Conservation (phyloP, 495 filamentous ascomycete genomes). For the Pyrenula massariospora region DNA sequence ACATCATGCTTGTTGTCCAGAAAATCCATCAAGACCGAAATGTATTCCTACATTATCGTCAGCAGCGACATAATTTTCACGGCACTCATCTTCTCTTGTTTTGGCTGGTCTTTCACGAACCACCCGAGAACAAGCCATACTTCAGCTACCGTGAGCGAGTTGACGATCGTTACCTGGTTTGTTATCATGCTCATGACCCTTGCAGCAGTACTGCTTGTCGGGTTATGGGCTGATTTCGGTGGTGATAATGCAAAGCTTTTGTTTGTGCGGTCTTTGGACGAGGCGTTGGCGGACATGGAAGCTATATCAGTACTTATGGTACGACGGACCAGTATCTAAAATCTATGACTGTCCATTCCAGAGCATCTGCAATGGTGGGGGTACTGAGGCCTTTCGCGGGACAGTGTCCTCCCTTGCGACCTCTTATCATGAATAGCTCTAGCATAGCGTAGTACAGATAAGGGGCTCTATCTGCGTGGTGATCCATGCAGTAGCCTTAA, state of each 20-base stretch:
- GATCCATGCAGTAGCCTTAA: too few species aligned
- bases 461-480: too few species aligned
- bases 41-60: background rate
- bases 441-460: too few species aligned
- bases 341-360: background rate
- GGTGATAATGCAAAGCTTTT: background rate
- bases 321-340: background rate
- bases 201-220: background rate
- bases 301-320: background rate
- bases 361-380: background rate
- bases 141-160: background rate
- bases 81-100: background rate
- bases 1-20: background rate
- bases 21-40: background rate
- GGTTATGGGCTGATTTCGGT: background rate
- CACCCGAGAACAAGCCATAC: background rate
- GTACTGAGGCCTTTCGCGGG: background rate
- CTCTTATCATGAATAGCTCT: too few species aligned
- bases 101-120: background rate
- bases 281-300: background rate
- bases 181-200: background rate
- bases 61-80: background rate
- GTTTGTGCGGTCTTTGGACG: background rate
- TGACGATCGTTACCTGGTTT: background rate
- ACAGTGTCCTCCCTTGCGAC: too few species aligned